These are phyloP conservation scores for Aplosporella prunicola DNA, from an alignment of 2,329 filamentous ascomycete species.

Conservation along the genomic window DNA sequence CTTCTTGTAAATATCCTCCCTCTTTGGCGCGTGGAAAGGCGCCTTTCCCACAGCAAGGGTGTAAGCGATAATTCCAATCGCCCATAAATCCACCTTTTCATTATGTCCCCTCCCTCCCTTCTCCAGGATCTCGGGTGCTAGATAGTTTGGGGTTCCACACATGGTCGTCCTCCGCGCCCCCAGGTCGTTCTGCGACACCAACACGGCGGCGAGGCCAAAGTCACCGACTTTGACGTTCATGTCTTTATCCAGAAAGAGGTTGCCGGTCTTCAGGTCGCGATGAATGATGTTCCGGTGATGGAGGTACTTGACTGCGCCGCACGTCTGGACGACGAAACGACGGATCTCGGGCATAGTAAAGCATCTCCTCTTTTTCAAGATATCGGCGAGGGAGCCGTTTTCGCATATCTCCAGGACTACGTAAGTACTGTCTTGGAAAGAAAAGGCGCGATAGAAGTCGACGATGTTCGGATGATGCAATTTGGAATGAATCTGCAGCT, in stretches of 20 bases:
- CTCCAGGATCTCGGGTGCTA: constrained; percentile 90
- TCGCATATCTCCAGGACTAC: constrained; percentile 89
- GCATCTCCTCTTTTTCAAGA: constrained; percentile 85
- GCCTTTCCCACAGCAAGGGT: constrained; percentile 95
- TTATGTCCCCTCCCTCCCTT: constrained; percentile 92
- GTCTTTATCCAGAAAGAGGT: constrained; percentile 84
- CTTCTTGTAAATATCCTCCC: constrained; percentile 71
- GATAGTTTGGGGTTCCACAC: constrained; percentile 96
- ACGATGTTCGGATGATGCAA: constrained; percentile 95
- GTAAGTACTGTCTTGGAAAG: constrained; percentile 80
- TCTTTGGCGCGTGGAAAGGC: constrained; percentile 86
- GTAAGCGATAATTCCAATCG: constrained; percentile 95
- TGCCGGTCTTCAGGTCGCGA: constrained; percentile 94
- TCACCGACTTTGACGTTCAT: constrained; percentile 99
- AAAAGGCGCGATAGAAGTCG: constrained; percentile 88
- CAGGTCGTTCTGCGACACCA: constrained; percentile 87
- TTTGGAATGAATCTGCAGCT: constrained; percentile 97
- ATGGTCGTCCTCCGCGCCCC: constrained; percentile 81
- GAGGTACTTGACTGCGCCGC: constrained; percentile 96
- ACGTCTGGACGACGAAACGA: constrained; percentile 88
- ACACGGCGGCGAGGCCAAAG: constrained; percentile 85
- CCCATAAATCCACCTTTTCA: constrained; percentile 98
- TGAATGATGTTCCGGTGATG: constrained; percentile 94
- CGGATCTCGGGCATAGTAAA: constrained; percentile 90
- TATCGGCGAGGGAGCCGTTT: constrained; percentile 94